phyloP scores from a whole-genome alignment of 495 filamentous ascomycete species.

The Daldinia vernicosa region DNA sequence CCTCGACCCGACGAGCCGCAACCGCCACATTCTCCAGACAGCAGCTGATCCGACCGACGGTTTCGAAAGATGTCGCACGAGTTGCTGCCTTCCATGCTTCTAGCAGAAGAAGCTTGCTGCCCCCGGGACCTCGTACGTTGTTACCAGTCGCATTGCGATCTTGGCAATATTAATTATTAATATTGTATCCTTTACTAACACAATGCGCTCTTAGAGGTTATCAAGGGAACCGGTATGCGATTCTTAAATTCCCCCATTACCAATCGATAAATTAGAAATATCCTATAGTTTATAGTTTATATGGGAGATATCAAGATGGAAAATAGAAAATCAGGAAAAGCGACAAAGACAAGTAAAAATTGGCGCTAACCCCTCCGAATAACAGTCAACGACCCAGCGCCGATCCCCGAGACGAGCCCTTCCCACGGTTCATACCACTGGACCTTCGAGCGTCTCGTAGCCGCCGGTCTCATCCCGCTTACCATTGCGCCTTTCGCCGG shows the following conservation, averaged over 20 bases:
- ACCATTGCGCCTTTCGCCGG: slow-evolving; percentile 91
- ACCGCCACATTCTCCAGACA: slow-evolving; percentile 41
- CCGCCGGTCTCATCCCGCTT: slow-evolving; percentile 81
- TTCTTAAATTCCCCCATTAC: slow-evolving; percentile 4
- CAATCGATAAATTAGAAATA: slow-evolving; percentile 12
- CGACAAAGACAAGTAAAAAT: background rate
- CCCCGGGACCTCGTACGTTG: slow-evolving; percentile 71
- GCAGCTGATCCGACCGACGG: slow-evolving; percentile 45
- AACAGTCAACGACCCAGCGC: slow-evolving; percentile 86
- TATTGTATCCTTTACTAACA: slow-evolving; percentile 48
- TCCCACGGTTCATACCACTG: slow-evolving; percentile 96
- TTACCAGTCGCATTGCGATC: slow-evolving; percentile 26
- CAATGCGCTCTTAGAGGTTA: slow-evolving; percentile 63
- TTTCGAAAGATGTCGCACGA: slow-evolving; percentile 49
- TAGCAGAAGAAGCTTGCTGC: slow-evolving; percentile 71
- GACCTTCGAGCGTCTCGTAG: slow-evolving; percentile 89
- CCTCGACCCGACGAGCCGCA: slow-evolving; percentile 47
- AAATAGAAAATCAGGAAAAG: background rate
- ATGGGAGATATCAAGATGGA: background rate
- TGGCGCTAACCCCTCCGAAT: slow-evolving; percentile 39
- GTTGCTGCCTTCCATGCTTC: slow-evolving; percentile 79
- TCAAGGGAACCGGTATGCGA: slow-evolving; percentile 80
- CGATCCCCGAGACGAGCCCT: slow-evolving; percentile 73
- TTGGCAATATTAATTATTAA: slow-evolving; percentile 32
- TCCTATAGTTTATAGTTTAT: background rate